Evolutionary conservation across 805 yeast species (phyloP).

Genomic region (Cyberlindnera bimundalis): DNA sequence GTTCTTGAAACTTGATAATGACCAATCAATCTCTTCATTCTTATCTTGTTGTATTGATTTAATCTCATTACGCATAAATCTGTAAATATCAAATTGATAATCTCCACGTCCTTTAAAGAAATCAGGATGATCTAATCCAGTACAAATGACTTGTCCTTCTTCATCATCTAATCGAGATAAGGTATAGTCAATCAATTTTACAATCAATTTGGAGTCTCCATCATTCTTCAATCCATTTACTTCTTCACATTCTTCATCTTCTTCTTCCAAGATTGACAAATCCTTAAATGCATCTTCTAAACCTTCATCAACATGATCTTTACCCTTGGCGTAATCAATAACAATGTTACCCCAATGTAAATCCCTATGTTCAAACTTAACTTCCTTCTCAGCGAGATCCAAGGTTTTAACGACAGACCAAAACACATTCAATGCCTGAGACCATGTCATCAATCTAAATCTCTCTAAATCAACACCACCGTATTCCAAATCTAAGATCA

Average conservation of each 20-base stretch:
- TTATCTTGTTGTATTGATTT: conserved; percentile 8
- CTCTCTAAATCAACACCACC: conserved; percentile 44
- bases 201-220: conserved; percentile 24
- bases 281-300: conserved; percentile 24
- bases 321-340: conserved; percentile 32
- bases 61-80: conserved; percentile 44
- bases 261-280: conserved; percentile 20
- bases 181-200: conserved; percentile 56
- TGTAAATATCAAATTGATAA: conserved; percentile 58
- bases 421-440: conserved; percentile 42
- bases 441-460: conserved; percentile 38
- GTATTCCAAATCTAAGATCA: conserved; percentile 37
- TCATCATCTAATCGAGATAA: conserved; percentile 45
- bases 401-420: conserved; percentile 50
- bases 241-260: conserved; percentile 5
- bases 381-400: conserved; percentile 47
- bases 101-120: conserved; percentile 61
- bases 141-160: conserved; percentile 35
- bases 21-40: conserved; percentile 43
- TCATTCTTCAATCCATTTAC: too few relatives aligned
- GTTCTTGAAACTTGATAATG: conserved; percentile 42
- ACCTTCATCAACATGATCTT: conserved; percentile 3
- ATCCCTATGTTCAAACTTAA: conserved; percentile 68
- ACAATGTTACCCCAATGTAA: conserved; percentile 64
- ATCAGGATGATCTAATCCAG: conserved; percentile 61